These are phyloP conservation scores for Magnaporthales sp. DNA, from an alignment of 2,329 filamentous ascomycete genomes.

Conservation along the genomic window DNA sequence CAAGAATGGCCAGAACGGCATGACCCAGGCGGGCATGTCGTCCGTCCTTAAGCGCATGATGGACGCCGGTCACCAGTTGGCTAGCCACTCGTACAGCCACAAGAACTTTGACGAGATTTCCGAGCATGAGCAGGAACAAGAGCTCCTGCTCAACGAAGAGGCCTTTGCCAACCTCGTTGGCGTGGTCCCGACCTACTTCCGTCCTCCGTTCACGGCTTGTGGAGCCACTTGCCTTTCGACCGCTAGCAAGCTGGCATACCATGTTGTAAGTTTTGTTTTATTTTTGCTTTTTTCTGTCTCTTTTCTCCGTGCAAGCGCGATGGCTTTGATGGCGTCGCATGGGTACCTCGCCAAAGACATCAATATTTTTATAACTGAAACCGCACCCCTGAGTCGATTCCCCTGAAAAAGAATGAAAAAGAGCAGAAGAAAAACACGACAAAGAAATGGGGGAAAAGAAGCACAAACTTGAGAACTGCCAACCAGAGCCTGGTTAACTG, in stretches of 20 bases:
- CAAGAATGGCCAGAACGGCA: constrained; percentile 22
- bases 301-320: background rate
- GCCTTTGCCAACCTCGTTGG: constrained; percentile 27
- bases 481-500: background rate
- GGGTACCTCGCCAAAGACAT: background rate
- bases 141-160: constrained; percentile 28
- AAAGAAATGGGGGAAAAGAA: background rate
- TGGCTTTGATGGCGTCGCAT: background rate
- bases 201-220: constrained; percentile 25
- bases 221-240: constrained; percentile 15
- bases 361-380: background rate
- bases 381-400: background rate
- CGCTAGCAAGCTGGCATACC: constrained; percentile 22
- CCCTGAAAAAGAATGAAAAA: background rate
- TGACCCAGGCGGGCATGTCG: constrained; percentile 21
- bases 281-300: background rate
- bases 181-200: constrained; percentile 32
- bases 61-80: constrained; percentile 29
- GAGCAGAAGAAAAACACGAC: background rate
- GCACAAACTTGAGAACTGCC: background rate
- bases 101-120: constrained; percentile 5
- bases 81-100: constrained; percentile 31
- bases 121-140: constrained; percentile 9
- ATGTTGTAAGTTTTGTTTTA: constrained; percentile 14
- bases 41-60: constrained; percentile 30